Conservation (phyloP, 129 eudicot genomes). For the Arctium minus region DNA sequence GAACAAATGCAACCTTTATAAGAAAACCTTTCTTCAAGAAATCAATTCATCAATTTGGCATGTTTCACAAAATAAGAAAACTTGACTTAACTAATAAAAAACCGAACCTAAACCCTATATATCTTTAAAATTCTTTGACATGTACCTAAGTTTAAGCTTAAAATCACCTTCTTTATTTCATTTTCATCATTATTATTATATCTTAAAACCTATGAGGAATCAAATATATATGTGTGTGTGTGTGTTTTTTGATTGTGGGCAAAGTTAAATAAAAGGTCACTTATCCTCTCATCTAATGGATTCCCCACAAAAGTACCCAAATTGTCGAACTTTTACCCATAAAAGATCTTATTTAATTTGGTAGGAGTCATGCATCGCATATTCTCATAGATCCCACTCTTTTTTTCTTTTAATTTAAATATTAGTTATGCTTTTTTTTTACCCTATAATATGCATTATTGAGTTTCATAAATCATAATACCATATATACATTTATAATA, state of each 20-base stretch:
- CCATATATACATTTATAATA: not conserved
- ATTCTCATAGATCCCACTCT: conserved; percentile 18
- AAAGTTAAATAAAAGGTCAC: conserved; percentile 13
- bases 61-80: no score
- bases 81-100: no score
- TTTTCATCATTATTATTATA: not conserved
- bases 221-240: not conserved
- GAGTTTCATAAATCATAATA: not conserved
- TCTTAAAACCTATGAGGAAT: no score
- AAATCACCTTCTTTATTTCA: not conserved
- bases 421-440: not conserved
- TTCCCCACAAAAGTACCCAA: conserved; percentile 9
- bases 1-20: no score
- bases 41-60: no score
- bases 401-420: not conserved
- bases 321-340: conserved; percentile 6
- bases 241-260: not conserved
- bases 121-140: no score
- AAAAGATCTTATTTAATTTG: not conserved
- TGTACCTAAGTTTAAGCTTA: not conserved
- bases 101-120: no score
- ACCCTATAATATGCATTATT: not conserved
- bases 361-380: conserved; percentile 19
- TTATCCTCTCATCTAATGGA: conserved; percentile 23
- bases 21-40: no score